A percentile compares a stretch with the other conserved stretches of the same genome.
Conservation (phyloP, 2,329 filamentous ascomycete species). For the Aspergillus quadricinctus region DNA sequence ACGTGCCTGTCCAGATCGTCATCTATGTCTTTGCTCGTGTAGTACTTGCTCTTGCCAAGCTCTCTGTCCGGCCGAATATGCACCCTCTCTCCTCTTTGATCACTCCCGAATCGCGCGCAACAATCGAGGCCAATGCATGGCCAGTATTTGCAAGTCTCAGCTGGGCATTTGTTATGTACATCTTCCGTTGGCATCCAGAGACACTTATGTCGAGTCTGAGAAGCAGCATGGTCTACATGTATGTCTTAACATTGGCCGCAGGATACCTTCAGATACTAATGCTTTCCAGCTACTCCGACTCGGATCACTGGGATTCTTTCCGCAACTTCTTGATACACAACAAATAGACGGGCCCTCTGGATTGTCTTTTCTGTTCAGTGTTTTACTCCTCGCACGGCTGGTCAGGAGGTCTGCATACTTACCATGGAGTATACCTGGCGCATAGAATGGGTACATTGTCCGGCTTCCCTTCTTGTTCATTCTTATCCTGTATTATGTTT, state of each 20-base stretch:
- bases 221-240: constrained; percentile 98
- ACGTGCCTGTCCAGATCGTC: constrained; percentile 65
- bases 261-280: constrained; percentile 1
- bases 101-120: constrained; percentile 42
- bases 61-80: constrained; percentile 64
- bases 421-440: constrained; percentile 17
- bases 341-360: constrained; percentile 39
- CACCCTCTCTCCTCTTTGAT: constrained; percentile 39
- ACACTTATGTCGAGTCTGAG: constrained; percentile 85
- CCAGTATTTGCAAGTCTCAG: constrained; percentile 84
- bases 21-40: constrained; percentile 97
- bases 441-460: constrained; percentile 16
- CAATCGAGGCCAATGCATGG: constrained; percentile 73
- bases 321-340: constrained; percentile 85
- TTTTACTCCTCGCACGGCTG: not conserved
- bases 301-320: constrained; percentile 82
- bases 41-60: constrained; percentile 73
- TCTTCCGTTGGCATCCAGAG: constrained; percentile 89
- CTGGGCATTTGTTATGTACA: constrained; percentile 92
- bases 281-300: constrained; percentile 62
- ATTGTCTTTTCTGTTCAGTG: not conserved
- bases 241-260: constrained; percentile 41
- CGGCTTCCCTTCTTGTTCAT: constrained; percentile 7
- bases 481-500: constrained; percentile 11
- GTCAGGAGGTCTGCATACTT: not conserved